Percentiles rank a stretch among this genome's conserved stretches.
These are phyloP conservation scores for Russula sp. DNA, from an alignment of 768 basidiomycete species.

Conservation along the genomic window DNA sequence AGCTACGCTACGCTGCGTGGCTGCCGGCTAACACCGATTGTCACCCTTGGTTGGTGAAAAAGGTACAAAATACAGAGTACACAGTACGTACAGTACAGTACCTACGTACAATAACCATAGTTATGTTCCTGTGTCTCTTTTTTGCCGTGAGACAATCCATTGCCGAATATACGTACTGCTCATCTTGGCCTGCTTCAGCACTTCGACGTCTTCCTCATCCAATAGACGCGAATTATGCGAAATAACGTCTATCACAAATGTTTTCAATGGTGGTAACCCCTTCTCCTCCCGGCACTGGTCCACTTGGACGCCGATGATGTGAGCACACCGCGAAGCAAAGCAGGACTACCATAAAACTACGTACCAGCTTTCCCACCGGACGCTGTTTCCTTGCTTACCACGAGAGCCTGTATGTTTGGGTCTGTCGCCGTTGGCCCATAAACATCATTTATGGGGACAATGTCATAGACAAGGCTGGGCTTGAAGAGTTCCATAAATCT, in stretches of 20 bases:
- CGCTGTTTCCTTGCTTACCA: slow-evolving; percentile 86
- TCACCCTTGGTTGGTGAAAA: background rate
- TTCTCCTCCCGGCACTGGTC: slow-evolving; percentile 52
- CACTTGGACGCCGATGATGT: slow-evolving; percentile 40
- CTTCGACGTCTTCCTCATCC: slow-evolving; percentile 59
- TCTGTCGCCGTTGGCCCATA: slow-evolving; percentile 90
- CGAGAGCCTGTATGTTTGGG: slow-evolving; percentile 82
- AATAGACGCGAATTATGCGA: slow-evolving; percentile 55
- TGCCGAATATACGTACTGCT: slow-evolving; percentile 90
- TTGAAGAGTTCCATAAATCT: slow-evolving; percentile 67
- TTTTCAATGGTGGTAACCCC: slow-evolving; percentile 51
- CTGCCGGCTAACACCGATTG: slow-evolving; percentile 4
- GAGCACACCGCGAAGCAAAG: background rate
- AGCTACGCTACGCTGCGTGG: background rate
- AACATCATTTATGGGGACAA: slow-evolving; percentile 76
- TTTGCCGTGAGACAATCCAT: slow-evolving; percentile 55
- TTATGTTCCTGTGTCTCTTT: background rate
- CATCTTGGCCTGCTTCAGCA: slow-evolving; percentile 78
- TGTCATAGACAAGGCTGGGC: slow-evolving; percentile 55
- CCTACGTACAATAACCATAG: background rate
- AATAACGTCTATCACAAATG: slow-evolving; percentile 87
- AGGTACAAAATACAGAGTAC: background rate
- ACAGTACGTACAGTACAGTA: background rate
- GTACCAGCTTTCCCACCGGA: slow-evolving; percentile 67
- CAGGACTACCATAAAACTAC: slow-evolving; percentile 28